Evolutionary conservation across 2,329 filamentous ascomycete genomes (phyloP).

Genomic region (Pseudogymnoascus sp.): DNA sequence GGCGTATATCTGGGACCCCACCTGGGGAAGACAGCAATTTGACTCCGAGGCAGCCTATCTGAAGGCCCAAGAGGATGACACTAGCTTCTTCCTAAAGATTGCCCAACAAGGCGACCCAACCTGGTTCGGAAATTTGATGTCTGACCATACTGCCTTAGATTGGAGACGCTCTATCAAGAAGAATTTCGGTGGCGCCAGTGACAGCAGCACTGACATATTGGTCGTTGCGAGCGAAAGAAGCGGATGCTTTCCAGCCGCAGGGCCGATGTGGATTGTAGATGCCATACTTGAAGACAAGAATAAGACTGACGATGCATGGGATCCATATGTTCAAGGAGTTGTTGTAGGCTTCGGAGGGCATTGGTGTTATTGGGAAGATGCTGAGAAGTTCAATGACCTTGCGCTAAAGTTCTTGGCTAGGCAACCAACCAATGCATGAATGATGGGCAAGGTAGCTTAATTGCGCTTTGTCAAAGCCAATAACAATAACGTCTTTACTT

Average conservation of each 20-base stretch:
- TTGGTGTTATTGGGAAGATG: constrained; percentile 30
- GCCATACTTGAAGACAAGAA: constrained; percentile 19
- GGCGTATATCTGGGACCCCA: constrained; percentile 20
- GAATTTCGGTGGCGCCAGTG: constrained; percentile 19
- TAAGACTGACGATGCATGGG: background rate
- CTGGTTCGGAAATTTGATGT: constrained; percentile 28
- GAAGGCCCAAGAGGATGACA: constrained; percentile 16
- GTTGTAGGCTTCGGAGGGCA: constrained; percentile 28
- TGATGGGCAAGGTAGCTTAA: background rate
- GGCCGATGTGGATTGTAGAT: constrained; percentile 25
- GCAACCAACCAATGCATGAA: background rate
- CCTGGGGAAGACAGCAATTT: background rate
- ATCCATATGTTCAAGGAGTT: constrained; percentile 17
- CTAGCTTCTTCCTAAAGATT: constrained; percentile 24
- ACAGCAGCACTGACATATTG: constrained; percentile 20
- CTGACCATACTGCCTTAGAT: constrained; percentile 27
- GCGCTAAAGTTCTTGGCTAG: constrained; percentile 19
- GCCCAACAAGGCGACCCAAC: constrained; percentile 24
- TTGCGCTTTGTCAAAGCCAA: background rate
- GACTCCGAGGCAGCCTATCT: constrained; percentile 12
- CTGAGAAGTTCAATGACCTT: constrained; percentile 22
- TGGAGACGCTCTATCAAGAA: constrained; percentile 24
- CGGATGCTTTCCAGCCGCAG: constrained; percentile 27
- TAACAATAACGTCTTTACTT: background rate
- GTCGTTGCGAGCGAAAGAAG: constrained; percentile 27